Evolutionary conservation across 2,329 filamentous ascomycete genomes (phyloP), one percentile per base, ranked within the genome.

Genomic region (Colletotrichum agaves): DNA sequence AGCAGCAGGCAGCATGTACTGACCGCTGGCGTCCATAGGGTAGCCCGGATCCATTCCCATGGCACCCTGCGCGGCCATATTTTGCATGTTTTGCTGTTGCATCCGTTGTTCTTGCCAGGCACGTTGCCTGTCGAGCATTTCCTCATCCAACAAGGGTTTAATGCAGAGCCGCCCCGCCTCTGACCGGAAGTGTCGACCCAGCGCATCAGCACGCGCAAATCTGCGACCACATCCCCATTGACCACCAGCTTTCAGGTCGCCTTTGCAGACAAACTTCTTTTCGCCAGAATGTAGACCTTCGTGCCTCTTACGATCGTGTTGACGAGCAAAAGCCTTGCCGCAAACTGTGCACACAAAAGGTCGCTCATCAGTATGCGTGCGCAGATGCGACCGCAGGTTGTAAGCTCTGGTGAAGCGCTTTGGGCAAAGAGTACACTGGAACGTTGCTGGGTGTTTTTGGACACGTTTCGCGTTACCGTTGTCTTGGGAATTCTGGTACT

Each of bases 211-310:
- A 73, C 96, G 93, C 15, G 96, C 96, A 78, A 99, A 99, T 10
- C 94, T 88, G 69, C 96, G 88, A 3, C 93, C 93, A 73, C 96
- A 99, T 19, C 96, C 96, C 96, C 96, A 99, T 71, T 92, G 89
- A 5, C 91, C 91, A 52, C 91, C 90, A 2, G 89, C 89, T 72
- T 95, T 94, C 56, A 99, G 88, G 66, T 94, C 92, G 60, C 96
- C 96, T 72, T 93, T 94, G 81, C 96, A 99, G 7, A 98, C 93
- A 77, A 98, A 99, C 76, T 97, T 98, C 88, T 98, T 99, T 82
- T 99, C 96, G 46, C 96, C 96, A 0, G 93, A 97, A 76, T 99
- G 96, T 46, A 99, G 83, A 43, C 95, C 94, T 81, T 99, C 96
- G 79, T 99, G 96, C 43, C 96, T 91, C 80, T 99, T 99, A 50